Base-by-base conservation (phyloP, 108 stramenopile species). In the Fistulifera pelliculosa region DNA sequence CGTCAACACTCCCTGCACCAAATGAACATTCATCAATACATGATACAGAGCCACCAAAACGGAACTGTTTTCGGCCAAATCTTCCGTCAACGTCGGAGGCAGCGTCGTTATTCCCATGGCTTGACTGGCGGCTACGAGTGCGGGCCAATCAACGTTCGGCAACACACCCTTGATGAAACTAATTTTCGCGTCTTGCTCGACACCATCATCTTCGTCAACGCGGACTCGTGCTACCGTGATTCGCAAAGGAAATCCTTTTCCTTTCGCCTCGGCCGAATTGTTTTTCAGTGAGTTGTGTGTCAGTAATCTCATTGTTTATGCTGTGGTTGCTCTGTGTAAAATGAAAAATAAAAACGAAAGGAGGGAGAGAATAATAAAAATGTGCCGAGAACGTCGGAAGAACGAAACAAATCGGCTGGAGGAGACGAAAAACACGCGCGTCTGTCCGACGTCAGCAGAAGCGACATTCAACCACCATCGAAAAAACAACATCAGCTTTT, bases 21-120 rank as follows among this genome's bases (percentile, higher is more conserved):
- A 66, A 71, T 94, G 95, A 31, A 96, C 89, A 75, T 96, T 85
- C 87, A 96, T 93, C 56, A 96, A 66, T 17, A 94, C 81, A 57
- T 94, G 90, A 69, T 95, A 93, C 59, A 96, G 54, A 12, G 90
- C 89, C 53, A 73, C 41, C 7, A 93, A 56, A 76, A 96, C 94
- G 18, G 64, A 77, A 18, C 78, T 70, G 56, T 94, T 86, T 41
- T 77, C 44, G 2, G 79, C 80, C 60, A 94, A 55, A 28, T 81
- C 83, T 17, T 78, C 81, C 8, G 87, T 87, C 16, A 94, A 54
- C 2, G 42, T 47, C 1, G 79, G 81, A 11, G 94, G 94, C 25
- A 95, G 54, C 1, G 89, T 80, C 16, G 65, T 56, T 38, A 95
- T 63, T 13, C 91, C 94, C 68, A 93, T 59, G 16, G 51, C 57